A percentile compares a stretch with the other conserved stretches of the same genome.
Conservation (phyloP, 352 stramenopile species). For the Phytopythium vexans region DNA sequence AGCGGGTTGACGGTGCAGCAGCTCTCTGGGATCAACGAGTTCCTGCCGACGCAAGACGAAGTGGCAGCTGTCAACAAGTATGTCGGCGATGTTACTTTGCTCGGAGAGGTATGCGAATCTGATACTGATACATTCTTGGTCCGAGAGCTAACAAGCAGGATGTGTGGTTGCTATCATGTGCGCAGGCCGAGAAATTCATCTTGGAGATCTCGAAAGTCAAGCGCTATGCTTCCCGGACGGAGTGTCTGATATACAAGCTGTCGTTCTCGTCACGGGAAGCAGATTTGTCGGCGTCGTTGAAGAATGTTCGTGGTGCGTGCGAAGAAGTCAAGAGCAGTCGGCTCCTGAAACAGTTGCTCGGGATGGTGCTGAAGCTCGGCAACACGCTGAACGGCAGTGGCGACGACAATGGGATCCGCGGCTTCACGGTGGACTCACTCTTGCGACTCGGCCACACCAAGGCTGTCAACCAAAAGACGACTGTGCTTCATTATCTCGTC, state of each 20-base stretch:
- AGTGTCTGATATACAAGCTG: slow-evolving; percentile 83
- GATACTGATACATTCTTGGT: not conserved
- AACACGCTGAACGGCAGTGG: slow-evolving; percentile 95
- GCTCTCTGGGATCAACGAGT: slow-evolving; percentile 91
- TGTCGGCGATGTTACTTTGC: slow-evolving; percentile 46
- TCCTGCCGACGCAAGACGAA: slow-evolving; percentile 93
- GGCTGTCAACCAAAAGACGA: slow-evolving; percentile 96
- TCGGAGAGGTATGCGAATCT: slow-evolving; percentile 56
- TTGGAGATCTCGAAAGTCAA: slow-evolving; percentile 81
- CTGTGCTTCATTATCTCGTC: slow-evolving; percentile 97
- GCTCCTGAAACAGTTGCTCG: slow-evolving; percentile 92
- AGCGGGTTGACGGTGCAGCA: slow-evolving; percentile 65
- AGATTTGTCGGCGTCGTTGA: slow-evolving; percentile 80
- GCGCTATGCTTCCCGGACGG: slow-evolving; percentile 56
- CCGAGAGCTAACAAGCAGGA: not conserved
- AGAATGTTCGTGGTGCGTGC: slow-evolving; percentile 87
- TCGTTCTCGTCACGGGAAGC: slow-evolving; percentile 67
- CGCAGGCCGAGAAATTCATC: slow-evolving; percentile 85
- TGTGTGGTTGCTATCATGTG: slow-evolving; percentile 1
- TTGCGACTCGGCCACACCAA: slow-evolving; percentile 93
- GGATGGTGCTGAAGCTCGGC: slow-evolving; percentile 96
- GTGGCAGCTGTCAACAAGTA: slow-evolving; percentile 78
- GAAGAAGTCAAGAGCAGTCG: slow-evolving; percentile 93
- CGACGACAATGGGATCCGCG: slow-evolving; percentile 85
- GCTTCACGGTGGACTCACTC: slow-evolving; percentile 95